Percentiles rank a stretch among this genome's conserved stretches.
Conservation (phyloP, 2,329 filamentous ascomycete genomes). For the Raffaelea albimanens region DNA sequence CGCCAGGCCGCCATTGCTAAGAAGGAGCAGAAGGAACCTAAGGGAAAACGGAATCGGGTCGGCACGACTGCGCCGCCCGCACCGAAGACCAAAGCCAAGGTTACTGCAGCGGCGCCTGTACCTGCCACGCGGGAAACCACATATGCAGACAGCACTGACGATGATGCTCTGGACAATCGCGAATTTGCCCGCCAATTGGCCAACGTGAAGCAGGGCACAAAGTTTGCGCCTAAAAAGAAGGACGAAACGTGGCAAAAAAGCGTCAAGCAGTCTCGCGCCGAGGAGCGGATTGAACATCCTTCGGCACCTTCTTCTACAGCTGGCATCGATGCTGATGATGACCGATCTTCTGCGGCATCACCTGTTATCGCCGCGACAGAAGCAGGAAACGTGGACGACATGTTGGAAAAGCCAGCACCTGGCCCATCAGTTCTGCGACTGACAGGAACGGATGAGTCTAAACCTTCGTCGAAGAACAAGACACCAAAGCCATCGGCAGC, state of each 20-base stretch:
- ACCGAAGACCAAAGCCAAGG: slow-evolving; percentile 26
- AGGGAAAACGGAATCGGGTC: slow-evolving; percentile 29
- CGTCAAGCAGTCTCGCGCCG: slow-evolving; percentile 58
- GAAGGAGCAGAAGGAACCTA: slow-evolving; percentile 20
- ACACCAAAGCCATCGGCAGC: slow-evolving; percentile 49
- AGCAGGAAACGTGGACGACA: slow-evolving; percentile 71
- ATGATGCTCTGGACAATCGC: slow-evolving; percentile 44
- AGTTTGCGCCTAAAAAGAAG: slow-evolving; percentile 42
- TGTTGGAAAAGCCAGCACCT: slow-evolving; percentile 66
- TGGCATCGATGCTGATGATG: slow-evolving; percentile 71
- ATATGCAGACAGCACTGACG: slow-evolving; percentile 33
- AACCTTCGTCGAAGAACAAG: slow-evolving; percentile 52
- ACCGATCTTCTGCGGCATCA: slow-evolving; percentile 61
- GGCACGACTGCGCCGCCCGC: slow-evolving; percentile 15
- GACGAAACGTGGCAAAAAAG: slow-evolving; percentile 59
- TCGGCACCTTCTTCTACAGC: slow-evolving; percentile 60
- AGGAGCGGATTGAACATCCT: slow-evolving; percentile 37
- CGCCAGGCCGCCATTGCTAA: slow-evolving; percentile 14
- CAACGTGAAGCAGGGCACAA: slow-evolving; percentile 60
- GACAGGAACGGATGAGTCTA: slow-evolving; percentile 49
- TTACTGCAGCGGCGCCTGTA: slow-evolving; percentile 11
- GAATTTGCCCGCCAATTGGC: slow-evolving; percentile 70
- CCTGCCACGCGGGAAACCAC: slow-evolving; percentile 7
- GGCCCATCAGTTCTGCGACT: slow-evolving; percentile 71
- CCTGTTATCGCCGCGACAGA: slow-evolving; percentile 46